phyloP scores from a whole-genome alignment of 129 eudicot genomes.

The Solidago caesia region DNA sequence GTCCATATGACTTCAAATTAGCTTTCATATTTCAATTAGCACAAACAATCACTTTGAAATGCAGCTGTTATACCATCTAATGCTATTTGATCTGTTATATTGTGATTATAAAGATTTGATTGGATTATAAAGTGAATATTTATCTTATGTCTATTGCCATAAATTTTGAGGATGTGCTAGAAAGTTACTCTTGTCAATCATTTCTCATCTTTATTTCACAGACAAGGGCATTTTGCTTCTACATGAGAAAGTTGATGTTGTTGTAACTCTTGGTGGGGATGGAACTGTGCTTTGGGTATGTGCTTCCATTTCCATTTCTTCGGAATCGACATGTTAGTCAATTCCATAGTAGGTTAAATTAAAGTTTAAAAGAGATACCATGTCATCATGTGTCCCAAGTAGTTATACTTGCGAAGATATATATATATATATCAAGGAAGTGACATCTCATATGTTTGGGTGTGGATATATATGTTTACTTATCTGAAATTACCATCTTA shows the following conservation, averaged over 20 bases:
- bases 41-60: background rate
- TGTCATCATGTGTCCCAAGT: background rate
- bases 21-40: slow-evolving; percentile 1
- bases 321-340: background rate
- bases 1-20: background rate
- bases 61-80: background rate
- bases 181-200: slow-evolving; percentile 11
- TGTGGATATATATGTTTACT: slow-evolving; percentile 2
- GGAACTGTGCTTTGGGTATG: slow-evolving; percentile 99
- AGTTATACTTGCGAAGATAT: background rate
- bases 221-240: slow-evolving; percentile 62
- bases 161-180: slow-evolving; percentile 27
- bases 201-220: slow-evolving; percentile 33
- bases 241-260: slow-evolving; percentile 88
- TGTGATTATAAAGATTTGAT: slow-evolving; percentile 2
- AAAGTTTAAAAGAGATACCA: background rate
- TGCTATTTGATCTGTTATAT: background rate
- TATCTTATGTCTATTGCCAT: slow-evolving; percentile 18
- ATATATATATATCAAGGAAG: slow-evolving; percentile 15
- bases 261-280: slow-evolving; percentile 99
- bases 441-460: background rate
- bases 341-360: background rate
- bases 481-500: background rate
- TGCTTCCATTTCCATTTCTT: slow-evolving; percentile 24
- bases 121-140: slow-evolving; percentile 1